Evolutionary conservation across 176 grass and related monocot species (phyloP).

Genomic region (Avena atlantica): DNA sequence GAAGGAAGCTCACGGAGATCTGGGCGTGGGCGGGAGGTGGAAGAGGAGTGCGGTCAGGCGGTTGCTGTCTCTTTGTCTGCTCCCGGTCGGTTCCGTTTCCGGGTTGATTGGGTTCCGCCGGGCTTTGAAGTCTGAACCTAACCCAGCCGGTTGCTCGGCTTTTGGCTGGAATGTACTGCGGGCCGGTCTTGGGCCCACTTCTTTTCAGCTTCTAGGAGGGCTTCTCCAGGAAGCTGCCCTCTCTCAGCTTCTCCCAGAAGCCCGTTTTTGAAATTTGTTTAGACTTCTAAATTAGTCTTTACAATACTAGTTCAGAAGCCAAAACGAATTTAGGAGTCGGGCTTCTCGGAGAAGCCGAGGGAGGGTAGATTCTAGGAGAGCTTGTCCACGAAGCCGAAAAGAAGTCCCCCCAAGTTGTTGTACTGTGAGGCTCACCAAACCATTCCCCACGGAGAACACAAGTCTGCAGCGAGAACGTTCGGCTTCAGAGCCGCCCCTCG

Average conservation of each 20-base stretch:
- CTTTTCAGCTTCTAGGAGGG: background rate
- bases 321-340: too few relatives aligned
- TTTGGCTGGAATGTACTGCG: background rate
- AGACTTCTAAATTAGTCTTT: too few relatives aligned
- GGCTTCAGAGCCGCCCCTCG: too few relatives aligned
- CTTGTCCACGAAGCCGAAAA: too few relatives aligned
- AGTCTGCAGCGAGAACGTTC: too few relatives aligned
- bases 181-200: background rate
- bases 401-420: background rate
- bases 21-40: constrained; percentile 51
- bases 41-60: constrained; percentile 31
- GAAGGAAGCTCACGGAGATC: constrained; percentile 50
- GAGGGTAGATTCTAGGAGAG: too few relatives aligned
- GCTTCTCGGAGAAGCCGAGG: background rate
- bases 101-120: background rate
- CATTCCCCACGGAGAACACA: background rate
- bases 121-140: constrained; percentile 7
- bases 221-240: too few relatives aligned
- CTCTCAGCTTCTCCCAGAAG: too few relatives aligned
- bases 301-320: too few relatives aligned
- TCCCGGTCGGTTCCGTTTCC: background rate
- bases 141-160: background rate
- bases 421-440: background rate
- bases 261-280: too few relatives aligned
- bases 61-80: constrained; percentile 32